Evolutionary conservation across 2,329 filamentous ascomycete genomes (phyloP).

Genomic region (Diplodia seriata): DNA sequence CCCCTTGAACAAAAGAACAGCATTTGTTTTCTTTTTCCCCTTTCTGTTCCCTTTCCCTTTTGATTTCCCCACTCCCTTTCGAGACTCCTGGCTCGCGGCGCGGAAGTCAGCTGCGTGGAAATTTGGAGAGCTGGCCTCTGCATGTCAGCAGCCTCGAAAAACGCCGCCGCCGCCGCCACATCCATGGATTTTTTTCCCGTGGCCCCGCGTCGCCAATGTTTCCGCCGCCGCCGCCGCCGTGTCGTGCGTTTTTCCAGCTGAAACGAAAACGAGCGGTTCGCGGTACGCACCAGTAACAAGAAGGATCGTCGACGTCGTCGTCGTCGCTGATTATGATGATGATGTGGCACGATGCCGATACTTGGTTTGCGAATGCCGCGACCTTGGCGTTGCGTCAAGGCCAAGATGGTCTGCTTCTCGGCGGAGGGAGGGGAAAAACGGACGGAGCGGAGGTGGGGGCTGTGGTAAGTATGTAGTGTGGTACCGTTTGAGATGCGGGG

Average conservation of each 20-base stretch:
- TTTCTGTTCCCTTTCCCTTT: not conserved
- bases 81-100: not conserved
- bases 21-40: not conserved
- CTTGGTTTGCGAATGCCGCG: not conserved
- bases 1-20: not conserved
- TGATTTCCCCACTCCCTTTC: not conserved
- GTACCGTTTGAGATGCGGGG: not conserved
- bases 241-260: not conserved
- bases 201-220: not conserved
- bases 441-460: constrained; percentile 1
- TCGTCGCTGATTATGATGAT: no score
- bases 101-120: not conserved
- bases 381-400: not conserved
- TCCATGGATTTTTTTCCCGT: not conserved
- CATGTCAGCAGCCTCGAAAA: not conserved
- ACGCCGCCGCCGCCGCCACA: not conserved
- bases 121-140: not conserved
- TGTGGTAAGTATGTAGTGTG: not conserved
- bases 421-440: not conserved
- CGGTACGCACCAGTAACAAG: not conserved
- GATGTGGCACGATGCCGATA: not conserved
- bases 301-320: not conserved
- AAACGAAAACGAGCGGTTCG: not conserved
- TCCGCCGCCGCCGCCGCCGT: not conserved
- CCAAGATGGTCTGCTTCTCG: not conserved